Base-by-base conservation (phyloP, 2,329 filamentous ascomycete genomes). In the Trichophyton rubrum region DNA sequence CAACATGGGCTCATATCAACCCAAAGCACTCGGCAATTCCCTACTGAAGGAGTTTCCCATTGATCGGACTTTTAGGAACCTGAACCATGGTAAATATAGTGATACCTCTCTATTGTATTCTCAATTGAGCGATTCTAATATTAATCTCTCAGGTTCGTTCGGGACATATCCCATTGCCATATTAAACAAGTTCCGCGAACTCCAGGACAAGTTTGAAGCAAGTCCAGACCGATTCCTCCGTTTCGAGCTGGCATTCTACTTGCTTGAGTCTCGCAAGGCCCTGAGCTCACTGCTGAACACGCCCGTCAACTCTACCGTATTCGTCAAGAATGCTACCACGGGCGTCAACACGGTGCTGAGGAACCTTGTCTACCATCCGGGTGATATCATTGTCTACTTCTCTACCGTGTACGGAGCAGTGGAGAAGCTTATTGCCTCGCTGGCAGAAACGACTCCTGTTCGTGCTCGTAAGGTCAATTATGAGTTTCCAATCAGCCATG, bases 241-340 rank as follows among this genome's bases (percentile, higher is more conserved):
- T 24, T 88, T 86, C 69, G 78, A 82, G 2, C 85, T 84, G 64
- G 80, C 85, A 0, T 67, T 74, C 3, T 76, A 85, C 8, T 79
- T 95, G 0, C 84, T 88, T 64, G 76, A 81, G 64, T 81, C 81
- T 8, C 85, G 89, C 7, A 74, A 72, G 40, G 85, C 85, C 2
- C 75, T 91, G 3, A 86, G 88, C 0, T 70, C 76, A 24, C 68
- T 89, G 22, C 75, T 96, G 62, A 82, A 88, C 62, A 86, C 82
- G 0, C 84, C 86, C 0, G 69, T 77, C 0, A 79, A 85, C 8
- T 84, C 85, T 8, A 76, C 88, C 43, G 90, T 95, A 0, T 86
- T 95, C 64, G 84, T 95, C 0, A 77, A 82, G 61, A 96, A 96
- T 70, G 89, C 90, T 11, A 95, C 89, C 0, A 85, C 82, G 0